Percentiles rank a stretch among this genome's conserved stretches.
Conservation (phyloP, 805 yeast species). For the Kuraishia floccosa region DNA sequence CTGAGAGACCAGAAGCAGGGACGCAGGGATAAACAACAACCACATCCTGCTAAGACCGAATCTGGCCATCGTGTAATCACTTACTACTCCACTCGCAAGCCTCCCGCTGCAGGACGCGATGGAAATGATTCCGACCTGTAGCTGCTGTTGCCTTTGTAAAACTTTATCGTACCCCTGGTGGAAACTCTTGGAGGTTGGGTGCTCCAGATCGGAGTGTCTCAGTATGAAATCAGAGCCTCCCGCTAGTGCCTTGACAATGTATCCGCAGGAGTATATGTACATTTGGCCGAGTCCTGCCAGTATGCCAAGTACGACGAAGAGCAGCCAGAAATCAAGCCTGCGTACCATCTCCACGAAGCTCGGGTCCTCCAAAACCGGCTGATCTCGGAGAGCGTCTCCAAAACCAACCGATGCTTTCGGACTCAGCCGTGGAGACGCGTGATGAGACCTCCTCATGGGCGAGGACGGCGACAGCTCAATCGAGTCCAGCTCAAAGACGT, state of each 20-base stretch:
- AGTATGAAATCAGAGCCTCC: slow-evolving; percentile 10
- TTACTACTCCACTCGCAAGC: slow-evolving; percentile 46
- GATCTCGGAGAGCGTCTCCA: too few relatives aligned
- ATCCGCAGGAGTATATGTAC: slow-evolving; percentile 68
- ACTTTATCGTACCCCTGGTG: slow-evolving; percentile 10
- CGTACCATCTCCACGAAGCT: slow-evolving; percentile 10
- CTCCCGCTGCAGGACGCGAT: slow-evolving; percentile 59
- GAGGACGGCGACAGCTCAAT: too few relatives aligned
- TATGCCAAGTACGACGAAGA: slow-evolving; percentile 38
- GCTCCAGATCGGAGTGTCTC: slow-evolving; percentile 4
- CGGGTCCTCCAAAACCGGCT: too few relatives aligned
- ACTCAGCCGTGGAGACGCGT: not conserved
- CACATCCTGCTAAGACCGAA: slow-evolving; percentile 18
- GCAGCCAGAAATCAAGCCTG: slow-evolving; percentile 33
- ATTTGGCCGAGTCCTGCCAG: slow-evolving; percentile 62
- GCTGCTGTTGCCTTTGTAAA: slow-evolving; percentile 47
- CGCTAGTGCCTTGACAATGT: slow-evolving; percentile 43
- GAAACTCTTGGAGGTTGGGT: slow-evolving; percentile 10
- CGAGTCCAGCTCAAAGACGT: too few relatives aligned
- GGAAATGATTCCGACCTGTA: slow-evolving; percentile 66
- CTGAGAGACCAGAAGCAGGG: slow-evolving; percentile 39
- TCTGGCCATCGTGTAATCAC: slow-evolving; percentile 50
- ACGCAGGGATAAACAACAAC: slow-evolving; percentile 42
- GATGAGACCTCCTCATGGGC: not conserved
- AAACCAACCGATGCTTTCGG: too few relatives aligned